Evolutionary conservation across 768 basidiomycete species (phyloP), one percentile per base, ranked within the genome.

Genomic region (Nidula microcarpa): DNA sequence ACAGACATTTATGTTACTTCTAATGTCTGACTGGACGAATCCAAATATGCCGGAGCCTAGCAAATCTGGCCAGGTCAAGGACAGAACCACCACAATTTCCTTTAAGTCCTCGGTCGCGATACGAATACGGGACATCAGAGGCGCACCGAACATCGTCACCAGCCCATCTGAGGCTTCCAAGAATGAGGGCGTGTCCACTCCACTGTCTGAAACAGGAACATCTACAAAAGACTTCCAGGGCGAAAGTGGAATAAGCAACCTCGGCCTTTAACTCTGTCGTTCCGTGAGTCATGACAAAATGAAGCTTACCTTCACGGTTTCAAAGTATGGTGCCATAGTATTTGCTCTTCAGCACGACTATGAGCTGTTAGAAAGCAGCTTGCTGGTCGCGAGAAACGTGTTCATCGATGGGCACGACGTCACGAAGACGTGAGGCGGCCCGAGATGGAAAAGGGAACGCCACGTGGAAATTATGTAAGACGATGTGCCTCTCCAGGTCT

Each of bases 111-210:
- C 55, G 56, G 53, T 43, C 36, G 48, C 14, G 47, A 51, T 37
- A 51, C 14, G 41, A 52, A 41, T 55, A 33, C 14, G 14, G 49
- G 3, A 23, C 23, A 23, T 23, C 23, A 23, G 23, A 23, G 9
- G 53, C 80, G 53, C 56, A 86, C 88, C 86, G 63, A 89, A 89
- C 73, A 90, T 73, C 51, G 79, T 73, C 13, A 87, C 75, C 30
- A 98, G 78, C 14, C 91, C 94, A 68, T 96, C 92, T 16, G 92
- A 84, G 0, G 95, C 95, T 63, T 91, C 87, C 45, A 94, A 75
- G 74, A 98, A 98, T 10, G 78, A 68, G 16, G 73, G 62, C 0
- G 94, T 92, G 64, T 94, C 85, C 49, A 98, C 84, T 11, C 95
- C 94, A 4, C 76, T 71, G 43, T 81, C 76, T n/a, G 82, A 83